Conservation (phyloP, 164 flowering plant species). For the Chloranthus sessilifolius region DNA sequence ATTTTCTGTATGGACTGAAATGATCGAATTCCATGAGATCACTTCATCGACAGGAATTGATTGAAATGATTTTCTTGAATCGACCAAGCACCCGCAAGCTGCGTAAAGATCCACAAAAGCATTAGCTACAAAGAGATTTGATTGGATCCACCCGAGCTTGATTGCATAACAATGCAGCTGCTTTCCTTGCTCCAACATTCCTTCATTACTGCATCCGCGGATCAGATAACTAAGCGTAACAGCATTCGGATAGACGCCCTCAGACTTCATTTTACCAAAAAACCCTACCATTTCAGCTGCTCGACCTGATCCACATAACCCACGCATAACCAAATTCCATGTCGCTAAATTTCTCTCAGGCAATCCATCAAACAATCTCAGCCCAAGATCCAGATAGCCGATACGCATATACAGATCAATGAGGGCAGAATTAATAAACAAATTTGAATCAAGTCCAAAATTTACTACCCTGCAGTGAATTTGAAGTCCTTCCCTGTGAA, state of each 20-base stretch:
- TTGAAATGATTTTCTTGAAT: constrained; percentile 41
- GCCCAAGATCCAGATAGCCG: constrained; percentile 29
- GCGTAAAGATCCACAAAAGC: constrained; percentile 74
- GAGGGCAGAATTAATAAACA: constrained; percentile 50
- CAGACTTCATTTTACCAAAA: constrained; percentile 30
- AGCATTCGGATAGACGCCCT: constrained; percentile 43
- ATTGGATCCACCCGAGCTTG: constrained; percentile 41
- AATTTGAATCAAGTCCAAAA: constrained; percentile 45
- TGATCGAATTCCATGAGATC: constrained; percentile 75
- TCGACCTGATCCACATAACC: constrained; percentile 40
- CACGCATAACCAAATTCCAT: constrained; percentile 60
- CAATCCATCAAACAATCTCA: constrained; percentile 44
- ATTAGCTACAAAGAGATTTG: constrained; percentile 56
- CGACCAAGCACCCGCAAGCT: constrained; percentile 40
- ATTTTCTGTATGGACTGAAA: constrained; percentile 39
- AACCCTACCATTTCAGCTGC: constrained; percentile 27
- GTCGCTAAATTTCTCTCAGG: constrained; percentile 42
- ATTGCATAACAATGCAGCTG: constrained; percentile 52
- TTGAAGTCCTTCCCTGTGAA: constrained; percentile 41
- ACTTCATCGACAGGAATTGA: constrained; percentile 42
- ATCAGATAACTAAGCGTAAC: constrained; percentile 57
- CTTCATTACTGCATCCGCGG: constrained; percentile 38
- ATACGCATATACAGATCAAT: constrained; percentile 47
- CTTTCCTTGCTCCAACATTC: constrained; percentile 41
- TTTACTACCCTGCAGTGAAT: constrained; percentile 51